Conservation (phyloP, 2,329 filamentous ascomycete genomes). For the Pezicula carpinea region DNA sequence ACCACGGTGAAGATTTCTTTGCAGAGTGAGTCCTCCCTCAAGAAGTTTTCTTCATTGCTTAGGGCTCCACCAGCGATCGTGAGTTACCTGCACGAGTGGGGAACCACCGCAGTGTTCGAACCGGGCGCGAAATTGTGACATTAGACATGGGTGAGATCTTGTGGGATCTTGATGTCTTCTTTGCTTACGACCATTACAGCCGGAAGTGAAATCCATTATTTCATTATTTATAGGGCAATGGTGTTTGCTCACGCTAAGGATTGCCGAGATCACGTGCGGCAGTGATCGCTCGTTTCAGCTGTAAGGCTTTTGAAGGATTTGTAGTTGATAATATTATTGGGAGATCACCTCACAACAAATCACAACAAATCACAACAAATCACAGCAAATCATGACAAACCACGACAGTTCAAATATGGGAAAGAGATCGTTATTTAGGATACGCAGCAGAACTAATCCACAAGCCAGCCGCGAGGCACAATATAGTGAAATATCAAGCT, state of each 20-base stretch:
- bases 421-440: neutral
- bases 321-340: too few species aligned
- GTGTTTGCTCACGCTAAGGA: too few species aligned
- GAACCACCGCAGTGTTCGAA: conserved; percentile 62
- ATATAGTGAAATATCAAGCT: conserved; percentile 15
- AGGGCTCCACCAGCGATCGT: conserved; percentile 57
- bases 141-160: conserved; percentile 39
- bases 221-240: conserved; percentile 10
- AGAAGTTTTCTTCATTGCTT: conserved; percentile 64
- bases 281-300: too few species aligned
- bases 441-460: conserved; percentile 13
- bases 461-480: conserved; percentile 25
- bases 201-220: conserved; percentile 22
- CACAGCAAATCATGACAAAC: neutral
- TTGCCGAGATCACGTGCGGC: too few species aligned
- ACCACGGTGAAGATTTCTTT: conserved; percentile 66
- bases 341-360: neutral
- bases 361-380: neutral
- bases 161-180: conserved; percentile 52
- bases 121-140: conserved; percentile 52
- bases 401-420: conserved; percentile 1
- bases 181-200: conserved; percentile 61
- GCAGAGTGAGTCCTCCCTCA: conserved; percentile 71
- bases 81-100: conserved; percentile 64
- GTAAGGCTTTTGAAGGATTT: too few species aligned